Base-by-base conservation (phyloP, 2,329 filamentous ascomycete genomes). In the Aspergillus pseudoterreus region DNA sequence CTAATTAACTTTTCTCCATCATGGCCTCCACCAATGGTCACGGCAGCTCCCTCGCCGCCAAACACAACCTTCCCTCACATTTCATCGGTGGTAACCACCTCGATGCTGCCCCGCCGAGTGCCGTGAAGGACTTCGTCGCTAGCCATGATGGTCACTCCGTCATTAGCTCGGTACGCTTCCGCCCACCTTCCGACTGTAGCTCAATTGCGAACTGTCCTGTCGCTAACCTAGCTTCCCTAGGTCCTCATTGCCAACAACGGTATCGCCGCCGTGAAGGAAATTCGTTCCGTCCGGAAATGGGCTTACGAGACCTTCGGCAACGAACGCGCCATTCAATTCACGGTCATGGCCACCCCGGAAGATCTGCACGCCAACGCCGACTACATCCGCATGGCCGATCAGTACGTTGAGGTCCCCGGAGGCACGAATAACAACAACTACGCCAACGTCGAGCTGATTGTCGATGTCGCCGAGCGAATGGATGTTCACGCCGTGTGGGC, bases 401-500 rank as follows among this genome's bases (percentile, higher is more conserved):
- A 96, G 81, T 99, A 99, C 73, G 94, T 99, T 64, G 94, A 99
- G 78, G 92, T 99, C 56, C 94, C 94, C 32, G 94, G 94, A 68
- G 94, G 94, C 69, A 99, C 94, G 57, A 99, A 99, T 80, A 99
- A 99, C 82, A 96, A 99, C 86, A 99, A 99, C 77, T 99, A 99
- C 76, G 94, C 94, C 77, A 99, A 99, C 72, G 94, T 99, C 54
- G 94, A 99, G 78, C 82, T 99, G 71, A 99, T 99, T 74, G 94
- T 99, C 61, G 94, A 99, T 78, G 85, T 99, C 70, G 94, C 94
- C 22, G 94, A 99, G 81, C 90, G 94, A 57, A 97, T 96, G 91
- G 85, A 92, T 65, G 94, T 99, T 55, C 94, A 99, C 69, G 94
- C 94, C 53, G 94, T 99, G 14, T 99, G 94, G 94, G 94, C 94